Evolutionary conservation across 2,329 filamentous ascomycete genomes (phyloP).

Genomic region (Alternaria sp.): DNA sequence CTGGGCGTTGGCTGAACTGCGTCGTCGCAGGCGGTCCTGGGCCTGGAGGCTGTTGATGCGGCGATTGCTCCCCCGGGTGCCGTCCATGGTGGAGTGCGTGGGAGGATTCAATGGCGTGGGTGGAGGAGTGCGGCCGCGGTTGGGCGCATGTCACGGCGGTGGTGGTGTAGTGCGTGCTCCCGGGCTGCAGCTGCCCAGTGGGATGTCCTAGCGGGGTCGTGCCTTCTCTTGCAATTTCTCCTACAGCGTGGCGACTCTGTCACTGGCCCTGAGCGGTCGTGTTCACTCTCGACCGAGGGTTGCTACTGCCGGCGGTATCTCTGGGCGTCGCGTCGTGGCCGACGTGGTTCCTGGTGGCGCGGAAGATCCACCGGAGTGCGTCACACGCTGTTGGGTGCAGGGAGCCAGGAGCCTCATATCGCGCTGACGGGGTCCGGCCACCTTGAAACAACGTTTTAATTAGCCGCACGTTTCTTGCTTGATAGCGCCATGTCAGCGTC

Average conservation of each 20-base stretch:
- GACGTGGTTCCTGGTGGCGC: constrained; percentile 34
- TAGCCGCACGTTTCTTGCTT: neutral
- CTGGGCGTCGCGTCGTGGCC: constrained; percentile 21
- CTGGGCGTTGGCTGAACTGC: constrained; percentile 43
- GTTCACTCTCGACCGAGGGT: constrained; percentile 1
- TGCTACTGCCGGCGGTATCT: constrained; percentile 5
- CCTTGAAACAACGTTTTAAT: constrained; percentile 13
- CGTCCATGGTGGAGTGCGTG: constrained; percentile 34
- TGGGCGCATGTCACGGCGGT: constrained; percentile 35
- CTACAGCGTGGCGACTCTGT: neutral
- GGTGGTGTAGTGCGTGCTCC: constrained; percentile 18
- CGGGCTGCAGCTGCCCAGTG: constrained; percentile 27
- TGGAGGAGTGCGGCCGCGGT: constrained; percentile 15
- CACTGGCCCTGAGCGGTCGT: neutral
- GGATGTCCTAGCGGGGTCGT: constrained; percentile 24
- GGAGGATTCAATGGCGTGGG: constrained; percentile 23
- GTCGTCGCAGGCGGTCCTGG: constrained; percentile 49
- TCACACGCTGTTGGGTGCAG: constrained; percentile 13
- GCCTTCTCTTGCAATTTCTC: constrained; percentile 21
- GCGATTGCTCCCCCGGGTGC: constrained; percentile 41
- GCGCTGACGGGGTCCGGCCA: constrained; percentile 6
- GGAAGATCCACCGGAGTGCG: constrained; percentile 35
- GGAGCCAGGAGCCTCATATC: constrained; percentile 9
- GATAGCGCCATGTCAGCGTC: neutral
- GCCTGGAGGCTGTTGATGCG: constrained; percentile 53